These are phyloP conservation scores for Ustilago sp. DNA, from an alignment of 1,284 basidiomycete species.

Conservation along the genomic window DNA sequence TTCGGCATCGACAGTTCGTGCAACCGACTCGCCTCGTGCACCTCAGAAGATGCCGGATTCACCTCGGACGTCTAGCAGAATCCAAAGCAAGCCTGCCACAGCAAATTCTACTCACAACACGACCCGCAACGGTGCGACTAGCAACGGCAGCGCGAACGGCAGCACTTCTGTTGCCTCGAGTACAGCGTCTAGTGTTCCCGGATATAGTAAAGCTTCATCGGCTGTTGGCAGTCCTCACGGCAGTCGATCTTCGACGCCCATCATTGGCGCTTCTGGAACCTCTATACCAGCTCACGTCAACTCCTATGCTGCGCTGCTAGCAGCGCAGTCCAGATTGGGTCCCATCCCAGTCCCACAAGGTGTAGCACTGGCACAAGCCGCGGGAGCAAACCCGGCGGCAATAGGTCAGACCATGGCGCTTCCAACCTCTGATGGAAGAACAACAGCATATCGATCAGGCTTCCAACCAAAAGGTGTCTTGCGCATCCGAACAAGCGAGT, in stretches of 20 bases:
- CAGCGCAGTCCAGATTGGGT: conserved; percentile 43
- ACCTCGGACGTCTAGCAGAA: conserved; percentile 20
- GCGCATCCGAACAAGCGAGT: conserved; percentile 53
- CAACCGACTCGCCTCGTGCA: conserved; percentile 15
- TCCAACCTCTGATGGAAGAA: conserved; percentile 21
- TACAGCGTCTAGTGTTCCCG: conserved; percentile 30
- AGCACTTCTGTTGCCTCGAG: conserved; percentile 16
- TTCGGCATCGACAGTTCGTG: conserved; percentile 21
- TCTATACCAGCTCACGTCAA: conserved; percentile 49
- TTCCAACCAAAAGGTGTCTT: conserved; percentile 64
- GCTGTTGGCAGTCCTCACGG: conserved; percentile 27
- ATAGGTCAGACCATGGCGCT: background rate
- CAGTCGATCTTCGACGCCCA: conserved; percentile 45
- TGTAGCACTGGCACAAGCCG: conserved; percentile 42
- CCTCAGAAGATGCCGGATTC: conserved; percentile 25
- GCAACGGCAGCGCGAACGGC: conserved; percentile 3
- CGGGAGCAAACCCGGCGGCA: conserved; percentile 12
- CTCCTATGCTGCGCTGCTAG: conserved; percentile 49
- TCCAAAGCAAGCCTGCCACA: conserved; percentile 1
- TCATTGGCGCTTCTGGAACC: conserved; percentile 29
- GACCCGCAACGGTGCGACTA: background rate
- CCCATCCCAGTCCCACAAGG: conserved; percentile 54
- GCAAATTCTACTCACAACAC: background rate
- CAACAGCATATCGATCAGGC: conserved; percentile 50
- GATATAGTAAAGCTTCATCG: conserved; percentile 35